Conservation (phyloP, 2,329 filamentous ascomycete genomes). For the Escovopsis weberi region DNA sequence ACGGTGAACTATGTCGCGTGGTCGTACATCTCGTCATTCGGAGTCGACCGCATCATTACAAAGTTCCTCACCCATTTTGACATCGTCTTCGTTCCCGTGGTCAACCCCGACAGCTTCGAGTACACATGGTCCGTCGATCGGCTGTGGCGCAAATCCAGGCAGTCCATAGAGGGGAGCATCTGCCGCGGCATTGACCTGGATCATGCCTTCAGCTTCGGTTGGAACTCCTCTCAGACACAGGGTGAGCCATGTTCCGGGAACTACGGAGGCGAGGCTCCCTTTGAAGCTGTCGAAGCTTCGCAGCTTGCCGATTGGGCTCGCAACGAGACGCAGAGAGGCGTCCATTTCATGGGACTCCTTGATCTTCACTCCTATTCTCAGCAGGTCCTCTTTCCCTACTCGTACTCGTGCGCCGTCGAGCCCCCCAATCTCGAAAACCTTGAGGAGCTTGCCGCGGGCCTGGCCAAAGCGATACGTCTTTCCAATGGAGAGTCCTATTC, state of each 20-base stretch:
- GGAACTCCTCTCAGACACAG: conserved; percentile 53
- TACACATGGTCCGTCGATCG: conserved; percentile 89
- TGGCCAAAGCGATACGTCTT: conserved; percentile 80
- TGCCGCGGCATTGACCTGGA: conserved; percentile 85
- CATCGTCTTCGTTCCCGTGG: conserved; percentile 71
- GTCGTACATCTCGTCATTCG: conserved; percentile 71
- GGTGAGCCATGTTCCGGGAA: conserved; percentile 81
- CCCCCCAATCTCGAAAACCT: conserved; percentile 86
- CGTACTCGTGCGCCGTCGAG: conserved; percentile 62
- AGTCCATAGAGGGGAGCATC: conserved; percentile 66
- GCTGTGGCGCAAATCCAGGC: conserved; percentile 88
- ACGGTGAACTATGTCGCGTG: conserved; percentile 87
- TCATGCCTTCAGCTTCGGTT: conserved; percentile 71
- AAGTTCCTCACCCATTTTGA: conserved; percentile 74
- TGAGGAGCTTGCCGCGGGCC: conserved; percentile 73
- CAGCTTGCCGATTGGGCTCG: conserved; percentile 68
- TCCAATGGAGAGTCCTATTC: conserved; percentile 62
- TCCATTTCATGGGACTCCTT: conserved; percentile 68
- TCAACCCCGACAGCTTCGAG: conserved; percentile 89
- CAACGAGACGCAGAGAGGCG: conserved; percentile 60
- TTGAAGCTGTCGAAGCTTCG: conserved; percentile 68
- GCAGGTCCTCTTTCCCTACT: conserved; percentile 84
- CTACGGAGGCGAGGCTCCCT: conserved; percentile 70
- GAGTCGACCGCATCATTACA: conserved; percentile 55
- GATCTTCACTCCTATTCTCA: conserved; percentile 95